Base-by-base conservation (phyloP, 2,329 filamentous ascomycete species). In the Dichotomopilus funicola region DNA sequence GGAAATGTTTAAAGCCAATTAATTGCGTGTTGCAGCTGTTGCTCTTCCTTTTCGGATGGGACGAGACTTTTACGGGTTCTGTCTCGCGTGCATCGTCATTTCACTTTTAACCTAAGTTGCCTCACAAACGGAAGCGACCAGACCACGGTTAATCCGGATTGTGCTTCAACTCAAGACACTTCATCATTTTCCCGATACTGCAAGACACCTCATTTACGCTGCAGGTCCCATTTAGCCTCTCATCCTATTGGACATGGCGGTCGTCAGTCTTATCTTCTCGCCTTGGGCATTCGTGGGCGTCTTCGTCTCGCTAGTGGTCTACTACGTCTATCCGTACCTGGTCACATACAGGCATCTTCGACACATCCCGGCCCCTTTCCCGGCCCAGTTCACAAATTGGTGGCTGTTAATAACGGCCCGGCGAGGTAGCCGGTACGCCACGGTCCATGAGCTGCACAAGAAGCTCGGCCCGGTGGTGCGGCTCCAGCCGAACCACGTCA, bases 401-500 rank as follows among this genome's bases (percentile, higher is more conserved):
- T 96, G 91, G 91, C 79, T 96, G 27, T 71, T 96, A 49, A 73
- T 76, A 7, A 78, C 84, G 10, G 75, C 75, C 52, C 83, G 91
- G 1, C 76, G 79, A 4, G 90, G 90, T 1, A 76, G 78, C 48
- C 77, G 87, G 8, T 89, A 81, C 65, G 62, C 72, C 34, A 74
- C 76, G 2, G 84, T 95, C n/a, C 78, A 95, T 64, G 71, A 83
- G 38, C 76, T 82, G 6, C 91, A 96, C 71, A 81, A 87, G 74
- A 86, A 84, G 65, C 75, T 87, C 44, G 91, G 91, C 3, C 85
- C 84, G n/a, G 72, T 96, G 1, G 85, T 96, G 27, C 81, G 91
- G 38, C 87, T 96, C 61, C 87, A 90, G 65, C 91, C 91, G 1
- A 83, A 91, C 64, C 91, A 96, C 65, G 78, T 95, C 63, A 91